Evolutionary conservation across 164 flowering plant species (phyloP).

Genomic region (Kingdonia uniflora): DNA sequence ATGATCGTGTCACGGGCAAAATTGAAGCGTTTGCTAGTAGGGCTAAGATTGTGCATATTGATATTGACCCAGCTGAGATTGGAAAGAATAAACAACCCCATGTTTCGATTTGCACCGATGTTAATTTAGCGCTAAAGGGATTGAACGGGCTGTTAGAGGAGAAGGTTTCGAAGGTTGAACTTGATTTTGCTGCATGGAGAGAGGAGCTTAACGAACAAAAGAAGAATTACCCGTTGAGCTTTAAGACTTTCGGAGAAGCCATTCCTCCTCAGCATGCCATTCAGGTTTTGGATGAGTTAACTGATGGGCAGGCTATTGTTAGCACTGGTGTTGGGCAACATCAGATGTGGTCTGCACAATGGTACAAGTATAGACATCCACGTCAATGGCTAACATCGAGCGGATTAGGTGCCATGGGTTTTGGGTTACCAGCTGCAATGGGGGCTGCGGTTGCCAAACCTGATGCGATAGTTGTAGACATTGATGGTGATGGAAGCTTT

Average conservation of each 20-base stretch:
- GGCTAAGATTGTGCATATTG: conserved; percentile 67
- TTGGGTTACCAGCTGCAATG: conserved; percentile 60
- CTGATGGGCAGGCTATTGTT: conserved; percentile 40
- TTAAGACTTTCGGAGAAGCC: conserved; percentile 46
- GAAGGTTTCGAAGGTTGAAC: conserved; percentile 13
- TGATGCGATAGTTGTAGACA: conserved; percentile 37
- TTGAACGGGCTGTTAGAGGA: conserved; percentile 34
- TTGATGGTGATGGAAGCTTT: conserved; percentile 65
- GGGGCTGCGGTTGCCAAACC: conserved; percentile 58
- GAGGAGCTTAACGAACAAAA: conserved; percentile 48
- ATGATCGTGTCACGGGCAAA: conserved; percentile 69
- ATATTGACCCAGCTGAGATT: conserved; percentile 64
- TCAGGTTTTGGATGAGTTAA: conserved; percentile 39
- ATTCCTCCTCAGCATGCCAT: conserved; percentile 64
- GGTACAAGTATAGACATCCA: conserved; percentile 38
- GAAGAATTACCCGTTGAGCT: conserved; percentile 37
- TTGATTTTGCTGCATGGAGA: conserved; percentile 50
- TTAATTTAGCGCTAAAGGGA: conserved; percentile 39
- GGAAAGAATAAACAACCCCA: conserved; percentile 75
- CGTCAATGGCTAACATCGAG: conserved; percentile 56
- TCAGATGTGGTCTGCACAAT: conserved; percentile 73
- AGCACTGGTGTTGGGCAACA: conserved; percentile 65
- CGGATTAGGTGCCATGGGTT: conserved; percentile 69
- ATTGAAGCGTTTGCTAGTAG: conserved; percentile 64
- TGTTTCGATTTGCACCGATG: conserved; percentile 53